phyloP scores from a whole-genome alignment of 306 rosid genomes.

The Trifolium dubium region DNA sequence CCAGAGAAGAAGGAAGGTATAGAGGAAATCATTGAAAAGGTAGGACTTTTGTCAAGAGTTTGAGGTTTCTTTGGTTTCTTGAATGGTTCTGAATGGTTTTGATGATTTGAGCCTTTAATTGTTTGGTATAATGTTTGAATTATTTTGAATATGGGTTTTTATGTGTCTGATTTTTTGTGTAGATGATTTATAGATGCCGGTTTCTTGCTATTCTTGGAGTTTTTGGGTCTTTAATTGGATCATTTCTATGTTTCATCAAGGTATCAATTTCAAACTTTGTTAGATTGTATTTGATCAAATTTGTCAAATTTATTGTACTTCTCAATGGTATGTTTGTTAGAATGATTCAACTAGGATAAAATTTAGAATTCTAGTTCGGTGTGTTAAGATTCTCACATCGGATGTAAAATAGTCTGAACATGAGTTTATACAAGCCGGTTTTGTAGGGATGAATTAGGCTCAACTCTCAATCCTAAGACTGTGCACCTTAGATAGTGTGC shows the following conservation, averaged over 20 bases:
- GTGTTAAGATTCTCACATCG: no score
- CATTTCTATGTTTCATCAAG: slow-evolving; percentile 80
- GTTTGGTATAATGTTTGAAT: background rate
- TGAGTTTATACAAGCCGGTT: no score
- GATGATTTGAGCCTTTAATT: background rate
- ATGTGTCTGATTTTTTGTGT: slow-evolving; percentile 18
- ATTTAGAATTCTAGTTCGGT: background rate
- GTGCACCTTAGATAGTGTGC: background rate
- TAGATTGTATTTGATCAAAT: background rate
- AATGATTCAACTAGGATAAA: background rate
- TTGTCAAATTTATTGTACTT: background rate
- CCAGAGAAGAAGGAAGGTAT: slow-evolving; percentile 37
- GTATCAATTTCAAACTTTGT: slow-evolving; percentile 45
- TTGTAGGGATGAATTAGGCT: no score
- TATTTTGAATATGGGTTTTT: background rate
- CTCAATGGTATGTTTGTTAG: background rate
- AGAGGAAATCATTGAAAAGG: slow-evolving; percentile 78
- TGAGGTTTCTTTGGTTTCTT: background rate
- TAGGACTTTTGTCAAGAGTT: background rate
- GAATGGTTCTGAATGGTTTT: background rate
- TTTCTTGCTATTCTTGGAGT: slow-evolving; percentile 82
- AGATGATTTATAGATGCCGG: slow-evolving; percentile 78
- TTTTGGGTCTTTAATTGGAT: slow-evolving; percentile 82
- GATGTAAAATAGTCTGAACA: no score
- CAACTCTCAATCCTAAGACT: background rate